A percentile compares a stretch with the other conserved stretches of the same genome.
Conservation (phyloP, 805 yeast genomes). For the Saturnispora galanensis region DNA sequence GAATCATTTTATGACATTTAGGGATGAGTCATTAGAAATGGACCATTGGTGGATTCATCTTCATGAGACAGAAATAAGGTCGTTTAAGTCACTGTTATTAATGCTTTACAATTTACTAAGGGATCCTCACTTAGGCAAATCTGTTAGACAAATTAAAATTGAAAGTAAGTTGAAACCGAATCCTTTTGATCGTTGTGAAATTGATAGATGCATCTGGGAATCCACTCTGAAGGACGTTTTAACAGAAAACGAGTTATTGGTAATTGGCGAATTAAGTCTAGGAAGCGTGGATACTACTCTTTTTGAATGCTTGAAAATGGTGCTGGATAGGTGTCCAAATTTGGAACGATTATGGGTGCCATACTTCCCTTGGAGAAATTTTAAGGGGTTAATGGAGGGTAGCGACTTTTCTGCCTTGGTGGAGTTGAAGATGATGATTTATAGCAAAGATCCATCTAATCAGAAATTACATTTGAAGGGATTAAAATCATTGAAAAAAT, state of each 20-base stretch:
- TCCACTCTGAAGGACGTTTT: background rate
- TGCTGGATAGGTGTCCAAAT: slow-evolving; percentile 13
- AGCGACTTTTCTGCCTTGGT: background rate
- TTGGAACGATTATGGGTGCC: slow-evolving; percentile 12
- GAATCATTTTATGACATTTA: slow-evolving; percentile 11
- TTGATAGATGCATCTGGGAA: slow-evolving; percentile 8
- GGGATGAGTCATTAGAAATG: slow-evolving; percentile 10
- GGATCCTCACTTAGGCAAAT: slow-evolving; percentile 8
- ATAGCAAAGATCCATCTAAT: slow-evolving; percentile 8
- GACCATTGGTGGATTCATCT: slow-evolving; percentile 11
- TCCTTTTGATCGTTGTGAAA: slow-evolving; percentile 7
- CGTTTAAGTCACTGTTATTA: slow-evolving; percentile 12
- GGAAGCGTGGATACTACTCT: slow-evolving; percentile 6
- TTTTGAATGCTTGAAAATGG: slow-evolving; percentile 14
- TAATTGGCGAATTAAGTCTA: background rate
- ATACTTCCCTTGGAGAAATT: slow-evolving; percentile 4
- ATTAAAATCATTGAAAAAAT: slow-evolving; percentile 8
- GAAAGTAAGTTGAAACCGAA: slow-evolving; percentile 12
- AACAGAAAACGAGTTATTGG: background rate
- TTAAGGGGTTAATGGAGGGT: background rate
- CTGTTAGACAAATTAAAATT: slow-evolving; percentile 12
- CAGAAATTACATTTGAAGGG: slow-evolving; percentile 2
- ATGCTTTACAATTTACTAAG: slow-evolving; percentile 16
- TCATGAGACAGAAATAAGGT: slow-evolving; percentile 4
- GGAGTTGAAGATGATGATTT: slow-evolving; percentile 12